phyloP scores from a whole-genome alignment of 306 rosid genomes.

The Senna tora region DNA sequence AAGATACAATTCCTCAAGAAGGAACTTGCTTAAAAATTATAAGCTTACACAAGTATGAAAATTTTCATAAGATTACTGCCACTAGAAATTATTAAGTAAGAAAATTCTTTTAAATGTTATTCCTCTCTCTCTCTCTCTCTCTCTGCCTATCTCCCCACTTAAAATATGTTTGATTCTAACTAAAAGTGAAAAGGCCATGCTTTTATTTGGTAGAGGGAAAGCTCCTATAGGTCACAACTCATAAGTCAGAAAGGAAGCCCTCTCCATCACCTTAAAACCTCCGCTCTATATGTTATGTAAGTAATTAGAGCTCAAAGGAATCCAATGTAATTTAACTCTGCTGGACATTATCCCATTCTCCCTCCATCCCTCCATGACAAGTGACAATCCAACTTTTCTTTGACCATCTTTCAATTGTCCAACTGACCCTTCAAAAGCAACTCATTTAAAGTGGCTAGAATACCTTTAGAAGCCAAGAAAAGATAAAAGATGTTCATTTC shows the following conservation, averaged over 20 bases:
- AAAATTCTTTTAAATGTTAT: neutral
- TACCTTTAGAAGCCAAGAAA: neutral
- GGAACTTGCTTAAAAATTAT: neutral
- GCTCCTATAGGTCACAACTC: slow-evolving; percentile 35
- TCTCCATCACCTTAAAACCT: neutral
- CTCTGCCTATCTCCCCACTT: too few relatives aligned
- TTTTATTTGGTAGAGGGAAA: neutral
- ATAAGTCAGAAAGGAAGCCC: neutral
- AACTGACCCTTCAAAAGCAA: slow-evolving; percentile 5
- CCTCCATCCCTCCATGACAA: neutral
- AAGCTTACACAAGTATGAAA: neutral
- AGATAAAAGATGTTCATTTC: slow-evolving; percentile 1
- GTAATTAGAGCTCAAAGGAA: neutral
- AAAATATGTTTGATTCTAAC: neutral
- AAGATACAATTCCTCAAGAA: neutral
- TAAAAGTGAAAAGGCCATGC: neutral
- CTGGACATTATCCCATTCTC: neutral
- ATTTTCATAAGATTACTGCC: slow-evolving; percentile 10
- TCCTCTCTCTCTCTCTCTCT: neutral
- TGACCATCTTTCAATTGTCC: neutral
- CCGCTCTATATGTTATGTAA: neutral
- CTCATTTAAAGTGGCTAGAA: slow-evolving; percentile 17
- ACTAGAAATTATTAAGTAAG: neutral
- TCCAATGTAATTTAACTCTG: neutral
- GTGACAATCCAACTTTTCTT: slow-evolving; percentile 1